Conservation (phyloP, 192 early-diverging fungal genomes). For the Backusella macrospora region DNA sequence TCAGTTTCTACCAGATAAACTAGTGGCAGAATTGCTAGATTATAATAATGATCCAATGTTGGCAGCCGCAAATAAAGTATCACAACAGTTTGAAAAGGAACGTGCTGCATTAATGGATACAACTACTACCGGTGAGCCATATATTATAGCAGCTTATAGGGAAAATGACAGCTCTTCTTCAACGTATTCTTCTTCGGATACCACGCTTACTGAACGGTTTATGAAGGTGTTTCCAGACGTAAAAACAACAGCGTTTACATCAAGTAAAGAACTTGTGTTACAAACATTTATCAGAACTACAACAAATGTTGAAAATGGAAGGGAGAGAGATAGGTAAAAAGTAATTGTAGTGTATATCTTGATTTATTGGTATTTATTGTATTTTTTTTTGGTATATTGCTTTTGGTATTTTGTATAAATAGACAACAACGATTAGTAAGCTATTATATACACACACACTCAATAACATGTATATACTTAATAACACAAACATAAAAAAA, state of each 20-base stretch:
- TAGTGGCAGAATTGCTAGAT: neutral
- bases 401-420: too few relatives aligned
- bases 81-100: neutral
- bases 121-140: neutral
- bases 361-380: too few relatives aligned
- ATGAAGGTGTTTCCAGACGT: neutral
- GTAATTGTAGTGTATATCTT: too few relatives aligned
- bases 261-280: neutral
- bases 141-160: neutral
- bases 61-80: neutral
- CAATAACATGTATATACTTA: too few relatives aligned
- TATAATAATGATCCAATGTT: neutral
- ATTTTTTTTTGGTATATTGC: too few relatives aligned
- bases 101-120: neutral
- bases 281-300: neutral
- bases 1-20: too few relatives aligned
- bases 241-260: neutral
- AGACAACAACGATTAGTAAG: slow-evolving; percentile 20
- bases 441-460: neutral
- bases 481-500: too few relatives aligned
- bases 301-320: neutral
- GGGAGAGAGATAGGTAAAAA: slow-evolving; percentile 17
- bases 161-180: neutral
- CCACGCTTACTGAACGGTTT: neutral
- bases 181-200: neutral